Conservation (phyloP, 2,329 filamentous ascomycete species). For the Calonectria ilicicola region DNA sequence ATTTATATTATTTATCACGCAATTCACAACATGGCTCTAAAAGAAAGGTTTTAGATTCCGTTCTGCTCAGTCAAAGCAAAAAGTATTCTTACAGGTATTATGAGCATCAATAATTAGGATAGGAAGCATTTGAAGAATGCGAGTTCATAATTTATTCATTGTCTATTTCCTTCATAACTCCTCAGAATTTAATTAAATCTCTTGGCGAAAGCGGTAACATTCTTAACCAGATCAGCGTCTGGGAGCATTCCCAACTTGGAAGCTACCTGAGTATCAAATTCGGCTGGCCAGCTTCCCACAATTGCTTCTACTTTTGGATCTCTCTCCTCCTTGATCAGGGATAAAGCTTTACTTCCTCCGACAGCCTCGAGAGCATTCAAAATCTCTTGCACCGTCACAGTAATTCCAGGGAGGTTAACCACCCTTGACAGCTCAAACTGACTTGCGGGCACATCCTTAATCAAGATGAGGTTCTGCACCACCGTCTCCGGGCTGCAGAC, state of each 20-base stretch:
- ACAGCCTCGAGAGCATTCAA: constrained; percentile 60
- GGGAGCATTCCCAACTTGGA: constrained; percentile 62
- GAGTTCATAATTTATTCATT: background rate
- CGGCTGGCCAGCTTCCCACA: constrained; percentile 64
- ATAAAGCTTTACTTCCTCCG: constrained; percentile 58
- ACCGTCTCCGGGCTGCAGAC: constrained; percentile 63
- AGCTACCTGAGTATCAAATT: constrained; percentile 63
- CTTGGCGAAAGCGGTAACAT: constrained; percentile 35
- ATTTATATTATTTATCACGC: background rate
- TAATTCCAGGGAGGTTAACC: constrained; percentile 64
- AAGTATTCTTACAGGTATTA: no score
- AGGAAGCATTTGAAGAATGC: background rate
- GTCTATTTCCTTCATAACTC: background rate
- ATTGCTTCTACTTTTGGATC: constrained; percentile 61
- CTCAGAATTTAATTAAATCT: background rate
- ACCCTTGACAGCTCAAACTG: constrained; percentile 53
- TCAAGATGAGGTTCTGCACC: constrained; percentile 59
- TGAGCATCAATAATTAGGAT: background rate
- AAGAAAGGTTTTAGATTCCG: no score
- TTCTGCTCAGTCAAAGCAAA: background rate
- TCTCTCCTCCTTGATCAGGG: constrained; percentile 58
- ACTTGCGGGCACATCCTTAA: constrained; percentile 54
- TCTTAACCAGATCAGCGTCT: constrained; percentile 52
- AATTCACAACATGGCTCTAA: no score
- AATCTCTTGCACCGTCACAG: constrained; percentile 64